Conservation (phyloP, 73 alveolate genomes). For the Paramecium octaurelia region DNA sequence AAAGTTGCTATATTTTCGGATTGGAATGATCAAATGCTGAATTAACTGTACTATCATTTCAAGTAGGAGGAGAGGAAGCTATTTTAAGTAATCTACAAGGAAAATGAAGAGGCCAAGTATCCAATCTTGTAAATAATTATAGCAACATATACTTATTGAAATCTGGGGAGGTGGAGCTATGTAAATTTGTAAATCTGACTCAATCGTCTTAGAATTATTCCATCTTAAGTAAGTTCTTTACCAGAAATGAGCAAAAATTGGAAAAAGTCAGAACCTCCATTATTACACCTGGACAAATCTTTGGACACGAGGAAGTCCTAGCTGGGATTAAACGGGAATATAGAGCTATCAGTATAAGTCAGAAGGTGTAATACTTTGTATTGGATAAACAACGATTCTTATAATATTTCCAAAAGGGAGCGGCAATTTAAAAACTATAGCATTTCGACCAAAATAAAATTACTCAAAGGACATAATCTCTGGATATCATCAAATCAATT, state of each 20-base stretch:
- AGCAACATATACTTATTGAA: background rate
- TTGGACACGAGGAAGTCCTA: slow-evolving; percentile 45
- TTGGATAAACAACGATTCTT: slow-evolving; percentile 16
- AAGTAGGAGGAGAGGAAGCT: background rate
- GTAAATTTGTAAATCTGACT: background rate
- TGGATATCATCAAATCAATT: background rate
- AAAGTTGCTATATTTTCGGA: background rate
- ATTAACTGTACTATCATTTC: slow-evolving; percentile 23
- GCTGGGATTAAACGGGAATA: background rate
- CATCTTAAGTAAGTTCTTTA: background rate
- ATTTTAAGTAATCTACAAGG: background rate
- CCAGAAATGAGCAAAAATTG: background rate
- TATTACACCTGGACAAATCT: background rate
- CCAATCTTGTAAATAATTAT: background rate
- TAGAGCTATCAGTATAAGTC: background rate
- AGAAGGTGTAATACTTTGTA: background rate
- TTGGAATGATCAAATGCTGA: slow-evolving; percentile 41
- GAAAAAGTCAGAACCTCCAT: background rate
- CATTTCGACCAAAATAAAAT: background rate
- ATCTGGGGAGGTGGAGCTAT: slow-evolving; percentile 16
- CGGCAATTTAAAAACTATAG: background rate
- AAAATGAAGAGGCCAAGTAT: slow-evolving; percentile 12
- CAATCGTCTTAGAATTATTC: background rate
- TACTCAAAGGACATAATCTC: background rate
- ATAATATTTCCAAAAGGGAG: background rate